Evolutionary conservation across 202 grass and related monocot species (phyloP).

Genomic region (Carex sylvatica): DNA sequence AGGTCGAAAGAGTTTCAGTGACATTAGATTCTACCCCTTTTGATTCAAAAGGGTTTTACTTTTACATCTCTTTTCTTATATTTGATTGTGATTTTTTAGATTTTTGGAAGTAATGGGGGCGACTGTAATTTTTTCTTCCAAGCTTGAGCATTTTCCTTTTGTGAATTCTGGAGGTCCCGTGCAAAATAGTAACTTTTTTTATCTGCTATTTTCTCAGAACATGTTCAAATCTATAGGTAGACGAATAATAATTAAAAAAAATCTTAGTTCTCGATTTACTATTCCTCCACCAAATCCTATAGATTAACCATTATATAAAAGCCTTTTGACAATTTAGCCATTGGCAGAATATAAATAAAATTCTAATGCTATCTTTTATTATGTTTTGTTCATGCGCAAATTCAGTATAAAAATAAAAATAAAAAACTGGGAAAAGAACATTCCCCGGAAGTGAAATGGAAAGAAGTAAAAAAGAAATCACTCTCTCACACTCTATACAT

Average conservation of each 20-base stretch:
- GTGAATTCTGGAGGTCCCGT: neutral
- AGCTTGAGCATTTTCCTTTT: neutral
- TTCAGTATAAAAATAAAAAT: neutral
- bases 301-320: neutral
- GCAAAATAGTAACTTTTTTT: neutral
- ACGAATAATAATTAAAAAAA: neutral
- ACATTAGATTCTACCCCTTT: slow-evolving; percentile 43
- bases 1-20: slow-evolving; percentile 73
- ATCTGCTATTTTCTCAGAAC: neutral
- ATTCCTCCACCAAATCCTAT: neutral
- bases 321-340: neutral
- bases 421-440: neutral
- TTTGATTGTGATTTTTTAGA: neutral
- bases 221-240: neutral
- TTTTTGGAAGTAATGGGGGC: neutral
- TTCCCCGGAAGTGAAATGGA: neutral
- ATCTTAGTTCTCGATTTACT: neutral
- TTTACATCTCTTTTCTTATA: neutral
- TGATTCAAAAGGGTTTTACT: neutral
- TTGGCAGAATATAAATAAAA: neutral
- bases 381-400: neutral
- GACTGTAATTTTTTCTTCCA: neutral
- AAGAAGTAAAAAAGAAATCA: neutral
- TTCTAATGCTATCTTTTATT: neutral
- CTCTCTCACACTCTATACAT: neutral